Evolutionary conservation across 208 protist genomes (phyloP).

Genomic region (Trypanosoma melophagium): DNA sequence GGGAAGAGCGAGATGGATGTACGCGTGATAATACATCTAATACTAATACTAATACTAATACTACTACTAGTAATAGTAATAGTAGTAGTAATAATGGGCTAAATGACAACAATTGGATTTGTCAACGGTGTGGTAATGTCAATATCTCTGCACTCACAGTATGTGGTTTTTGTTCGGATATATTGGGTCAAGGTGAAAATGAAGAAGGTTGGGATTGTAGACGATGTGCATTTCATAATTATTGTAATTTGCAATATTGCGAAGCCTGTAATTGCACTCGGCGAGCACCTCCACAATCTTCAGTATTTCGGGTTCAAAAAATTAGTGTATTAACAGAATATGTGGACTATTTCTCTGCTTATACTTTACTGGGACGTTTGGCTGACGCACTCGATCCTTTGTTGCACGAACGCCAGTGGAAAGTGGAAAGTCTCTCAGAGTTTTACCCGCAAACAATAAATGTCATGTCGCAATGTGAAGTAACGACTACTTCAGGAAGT

Average conservation of each 20-base stretch:
- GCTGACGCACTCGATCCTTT: slow-evolving; percentile 18
- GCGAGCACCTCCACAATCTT: not conserved
- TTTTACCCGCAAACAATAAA: slow-evolving; percentile 4
- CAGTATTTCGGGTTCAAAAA: slow-evolving; percentile 2
- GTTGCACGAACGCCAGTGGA: slow-evolving; percentile 16
- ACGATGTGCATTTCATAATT: slow-evolving; percentile 41
- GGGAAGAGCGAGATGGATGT: slow-evolving; percentile 8
- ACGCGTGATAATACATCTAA: not conserved
- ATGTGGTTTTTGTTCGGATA: slow-evolving; percentile 26
- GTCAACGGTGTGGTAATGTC: slow-evolving; percentile 14
- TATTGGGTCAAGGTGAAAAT: not conserved
- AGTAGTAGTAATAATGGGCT: not conserved
- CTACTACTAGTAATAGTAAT: not conserved
- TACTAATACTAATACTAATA: not conserved
- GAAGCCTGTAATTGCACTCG: slow-evolving; percentile 20
- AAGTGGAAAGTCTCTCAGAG: slow-evolving; percentile 16
- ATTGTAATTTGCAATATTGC: slow-evolving; percentile 17
- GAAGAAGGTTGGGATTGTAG: slow-evolving; percentile 37
- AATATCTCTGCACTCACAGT: not conserved
- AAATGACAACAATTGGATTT: slow-evolving; percentile 7
- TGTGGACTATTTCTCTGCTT: slow-evolving; percentile 5
- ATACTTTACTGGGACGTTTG: slow-evolving; percentile 11
- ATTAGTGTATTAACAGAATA: not conserved
- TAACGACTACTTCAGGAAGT: not conserved
- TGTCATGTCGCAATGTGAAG: slow-evolving; percentile 10